Conservation (phyloP, 1,139 yeast genomes). For the Pneumocystis canis region DNA sequence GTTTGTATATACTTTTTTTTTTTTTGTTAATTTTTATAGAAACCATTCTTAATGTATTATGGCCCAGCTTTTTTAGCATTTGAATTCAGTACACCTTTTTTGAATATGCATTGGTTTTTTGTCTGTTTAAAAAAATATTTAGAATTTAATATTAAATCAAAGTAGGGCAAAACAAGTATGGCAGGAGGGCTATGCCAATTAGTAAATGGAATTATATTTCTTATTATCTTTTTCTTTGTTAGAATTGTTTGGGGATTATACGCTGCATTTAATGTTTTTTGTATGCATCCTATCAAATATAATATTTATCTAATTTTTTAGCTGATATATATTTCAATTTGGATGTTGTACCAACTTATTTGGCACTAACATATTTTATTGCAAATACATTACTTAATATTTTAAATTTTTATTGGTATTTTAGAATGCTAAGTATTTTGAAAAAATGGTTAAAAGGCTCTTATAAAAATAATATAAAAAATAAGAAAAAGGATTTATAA, state of each 20-base stretch:
- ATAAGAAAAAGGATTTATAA: neutral
- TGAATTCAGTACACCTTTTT: conserved; percentile 86
- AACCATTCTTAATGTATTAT: conserved; percentile 68
- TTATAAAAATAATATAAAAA: neutral
- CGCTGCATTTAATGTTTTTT: conserved; percentile 35
- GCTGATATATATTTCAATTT: neutral
- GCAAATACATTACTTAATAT: neutral
- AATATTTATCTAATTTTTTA: neutral
- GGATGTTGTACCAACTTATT: neutral
- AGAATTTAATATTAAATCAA: conserved; percentile 3
- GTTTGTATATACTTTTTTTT: conserved; percentile 1
- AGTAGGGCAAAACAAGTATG: conserved; percentile 10
- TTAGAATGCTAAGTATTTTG: neutral
- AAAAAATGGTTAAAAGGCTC: neutral
- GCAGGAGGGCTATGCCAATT: conserved; percentile 28
- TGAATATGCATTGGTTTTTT: conserved; percentile 84
- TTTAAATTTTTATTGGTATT: neutral
- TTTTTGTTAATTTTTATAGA: conserved; percentile 4
- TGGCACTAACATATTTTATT: neutral
- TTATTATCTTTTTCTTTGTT: conserved; percentile 56
- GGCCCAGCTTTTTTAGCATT: conserved; percentile 72
- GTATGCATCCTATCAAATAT: neutral
- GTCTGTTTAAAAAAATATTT: neutral
- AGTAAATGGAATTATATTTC: conserved; percentile 55
- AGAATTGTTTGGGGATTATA: conserved; percentile 84